These are phyloP conservation scores for Penicillium steckii DNA, from an alignment of 495 filamentous ascomycete genomes.

Conservation along the genomic window DNA sequence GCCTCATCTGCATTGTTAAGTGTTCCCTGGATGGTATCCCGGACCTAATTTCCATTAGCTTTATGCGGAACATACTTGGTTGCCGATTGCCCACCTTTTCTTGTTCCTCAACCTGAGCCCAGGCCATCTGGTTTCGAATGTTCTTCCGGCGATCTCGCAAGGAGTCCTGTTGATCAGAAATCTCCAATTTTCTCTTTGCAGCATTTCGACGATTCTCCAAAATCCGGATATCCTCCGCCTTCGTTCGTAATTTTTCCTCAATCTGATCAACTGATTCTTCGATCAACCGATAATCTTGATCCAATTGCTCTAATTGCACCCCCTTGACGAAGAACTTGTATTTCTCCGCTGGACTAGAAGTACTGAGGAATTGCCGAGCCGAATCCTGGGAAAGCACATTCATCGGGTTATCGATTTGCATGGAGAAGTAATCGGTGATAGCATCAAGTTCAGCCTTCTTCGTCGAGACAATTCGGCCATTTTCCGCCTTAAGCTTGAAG, in stretches of 20 bases:
- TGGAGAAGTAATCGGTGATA: constrained; percentile 85
- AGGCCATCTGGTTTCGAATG: constrained; percentile 62
- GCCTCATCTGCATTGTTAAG: constrained; percentile 34
- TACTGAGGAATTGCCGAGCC: constrained; percentile 88
- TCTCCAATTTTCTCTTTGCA: constrained; percentile 51
- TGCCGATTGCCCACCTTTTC: constrained; percentile 38
- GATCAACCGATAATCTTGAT: constrained; percentile 85
- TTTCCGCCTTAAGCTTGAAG: constrained; percentile 81
- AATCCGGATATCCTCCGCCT: constrained; percentile 46
- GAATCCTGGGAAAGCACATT: constrained; percentile 97
- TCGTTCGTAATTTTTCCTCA: constrained; percentile 54
- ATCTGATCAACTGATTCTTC: constrained; percentile 67
- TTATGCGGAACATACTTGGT: neutral
- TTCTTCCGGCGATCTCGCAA: constrained; percentile 51
- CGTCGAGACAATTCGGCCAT: constrained; percentile 69
- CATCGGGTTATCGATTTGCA: constrained; percentile 97
- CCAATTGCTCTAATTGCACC: constrained; percentile 87
- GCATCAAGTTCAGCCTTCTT: constrained; percentile 90
- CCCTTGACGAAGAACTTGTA: constrained; percentile 98
- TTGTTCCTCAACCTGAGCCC: constrained; percentile 67
- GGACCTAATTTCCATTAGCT: constrained; percentile 26
- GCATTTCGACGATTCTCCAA: constrained; percentile 46
- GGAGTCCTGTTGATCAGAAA: constrained; percentile 56
- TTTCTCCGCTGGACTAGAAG: constrained; percentile 76
- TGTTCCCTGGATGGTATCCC: constrained; percentile 31